Percentiles rank a stretch among this genome's conserved stretches.
Conservation (phyloP, 306 rosid species). For the Dicorynia guianensis region DNA sequence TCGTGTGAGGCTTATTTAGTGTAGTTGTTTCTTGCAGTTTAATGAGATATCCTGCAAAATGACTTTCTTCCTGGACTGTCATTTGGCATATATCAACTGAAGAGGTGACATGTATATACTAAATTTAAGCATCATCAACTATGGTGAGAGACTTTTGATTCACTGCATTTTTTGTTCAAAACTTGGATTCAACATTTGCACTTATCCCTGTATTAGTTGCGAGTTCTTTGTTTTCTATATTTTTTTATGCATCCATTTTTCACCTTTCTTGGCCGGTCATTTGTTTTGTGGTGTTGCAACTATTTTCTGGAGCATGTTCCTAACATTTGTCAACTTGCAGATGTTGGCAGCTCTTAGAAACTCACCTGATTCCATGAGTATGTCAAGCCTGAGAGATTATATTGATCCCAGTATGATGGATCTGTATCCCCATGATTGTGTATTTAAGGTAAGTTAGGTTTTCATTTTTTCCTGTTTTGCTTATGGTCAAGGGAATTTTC, state of each 20-base stretch:
- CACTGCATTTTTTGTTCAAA: constrained; percentile 14
- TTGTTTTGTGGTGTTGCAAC: constrained; percentile 26
- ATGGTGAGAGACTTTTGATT: not conserved
- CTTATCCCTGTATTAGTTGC: not conserved
- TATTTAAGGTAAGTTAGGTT: constrained; percentile 69
- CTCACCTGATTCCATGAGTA: constrained; percentile 76
- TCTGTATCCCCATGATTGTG: constrained; percentile 97
- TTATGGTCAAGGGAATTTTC: not conserved
- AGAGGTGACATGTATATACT: too few relatives aligned
- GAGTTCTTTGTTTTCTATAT: not conserved
- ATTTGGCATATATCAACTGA: too few relatives aligned
- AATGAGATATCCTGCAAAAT: too few relatives aligned
- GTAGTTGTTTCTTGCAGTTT: too few relatives aligned
- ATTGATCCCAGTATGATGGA: constrained; percentile 92
- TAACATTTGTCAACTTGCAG: constrained; percentile 60
- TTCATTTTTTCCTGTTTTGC: constrained; percentile 17
- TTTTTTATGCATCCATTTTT: constrained; percentile 6
- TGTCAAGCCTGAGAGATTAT: constrained; percentile 81
- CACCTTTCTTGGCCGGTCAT: not conserved
- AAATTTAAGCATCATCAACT: too few relatives aligned
- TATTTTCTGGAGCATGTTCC: constrained; percentile 29
- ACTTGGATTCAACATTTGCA: not conserved
- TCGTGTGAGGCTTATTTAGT: too few relatives aligned
- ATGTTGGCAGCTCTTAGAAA: constrained; percentile 85
- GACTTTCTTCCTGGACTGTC: too few relatives aligned